Base-by-base conservation (phyloP, 2,329 filamentous ascomycete genomes). In the Sphaerulina vaccinii region DNA sequence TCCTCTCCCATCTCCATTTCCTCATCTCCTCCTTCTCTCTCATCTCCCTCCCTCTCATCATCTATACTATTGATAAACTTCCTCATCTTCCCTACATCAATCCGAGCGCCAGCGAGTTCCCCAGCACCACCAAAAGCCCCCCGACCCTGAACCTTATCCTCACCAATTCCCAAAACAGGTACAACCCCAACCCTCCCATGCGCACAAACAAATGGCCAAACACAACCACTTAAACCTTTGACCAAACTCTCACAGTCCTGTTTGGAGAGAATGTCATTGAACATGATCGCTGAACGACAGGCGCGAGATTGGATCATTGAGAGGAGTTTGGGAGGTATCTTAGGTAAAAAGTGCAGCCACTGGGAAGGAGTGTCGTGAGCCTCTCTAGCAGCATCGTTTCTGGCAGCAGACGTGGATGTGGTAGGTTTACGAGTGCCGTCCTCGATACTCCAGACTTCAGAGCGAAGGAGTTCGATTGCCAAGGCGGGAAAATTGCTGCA, bases 201-300 rank as follows among this genome's bases (percentile, higher is more conserved):
- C 1, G 89, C 89, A 69, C 89, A 95, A 65, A 89, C 85, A 59
- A 93, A 93, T 0, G 89, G 88, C 56, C 92, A 88, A 0, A 75
- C 76, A 59, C 86, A 90, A 0, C 62, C 65, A 0, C 79, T 77
- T n/a, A 93, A 70, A 2, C 75, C 75, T 1, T 49, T 54, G 0
- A 92, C 67, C 27, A 93, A 68, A 0, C 68, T 65, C 8, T 70
- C 59, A 60, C 88, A 92, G 57, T 89, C 77, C 0, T 75, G 69
- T 0, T 66, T 56, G 0, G 75, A 76, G 6, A 93, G 70, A 5
- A 72, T 65, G 62, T 95, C 89, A 60, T 92, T 92, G 70, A 95
- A 95, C 87, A 91, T 92, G 66, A 93, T 84, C 2, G 89, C 87
- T 29, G 86, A 88, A 47, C 87, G 78, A 63, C 88, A 93, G 1